Percentiles rank a stretch among this genome's conserved stretches.
phyloP scores from a whole-genome alignment of 352 stramenopile genomes.

The Phytopythium montanum region DNA sequence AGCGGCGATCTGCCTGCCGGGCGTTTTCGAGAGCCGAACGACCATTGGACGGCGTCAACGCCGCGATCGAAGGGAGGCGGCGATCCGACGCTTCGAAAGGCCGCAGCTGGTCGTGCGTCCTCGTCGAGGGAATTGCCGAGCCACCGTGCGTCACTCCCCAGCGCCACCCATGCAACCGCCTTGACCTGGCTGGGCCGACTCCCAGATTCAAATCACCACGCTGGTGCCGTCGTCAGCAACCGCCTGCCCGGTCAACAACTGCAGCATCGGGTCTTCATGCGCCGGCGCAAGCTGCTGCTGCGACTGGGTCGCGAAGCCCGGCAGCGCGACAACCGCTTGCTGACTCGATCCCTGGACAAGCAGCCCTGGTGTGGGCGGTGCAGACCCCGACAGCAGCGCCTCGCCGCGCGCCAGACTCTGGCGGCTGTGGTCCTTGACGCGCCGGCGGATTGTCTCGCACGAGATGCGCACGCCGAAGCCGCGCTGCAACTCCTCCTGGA shows the following conservation, averaged over 20 bases:
- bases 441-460: slow-evolving; percentile 65
- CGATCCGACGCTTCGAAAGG: neutral
- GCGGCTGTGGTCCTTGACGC: slow-evolving; percentile 57
- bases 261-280: neutral
- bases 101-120: neutral
- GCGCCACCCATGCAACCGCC: too few species aligned
- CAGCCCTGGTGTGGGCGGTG: too few species aligned
- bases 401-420: slow-evolving; percentile 13
- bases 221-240: neutral
- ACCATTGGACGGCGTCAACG: neutral
- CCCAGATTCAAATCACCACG: slow-evolving; percentile 3
- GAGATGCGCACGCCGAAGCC: slow-evolving; percentile 53
- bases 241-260: neutral
- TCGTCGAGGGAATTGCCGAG: neutral
- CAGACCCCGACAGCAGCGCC: too few species aligned
- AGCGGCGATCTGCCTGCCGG: neutral
- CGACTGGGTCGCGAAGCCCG: neutral
- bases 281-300: neutral
- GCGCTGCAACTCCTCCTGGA: slow-evolving; percentile 47
- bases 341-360: neutral
- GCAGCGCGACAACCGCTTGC: neutral
- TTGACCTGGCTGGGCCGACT: neutral
- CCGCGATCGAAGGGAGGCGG: neutral
- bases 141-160: neutral
- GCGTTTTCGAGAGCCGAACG: neutral